phyloP scores from a whole-genome alignment of 2,329 filamentous ascomycete genomes.

The Xylogone sp. region DNA sequence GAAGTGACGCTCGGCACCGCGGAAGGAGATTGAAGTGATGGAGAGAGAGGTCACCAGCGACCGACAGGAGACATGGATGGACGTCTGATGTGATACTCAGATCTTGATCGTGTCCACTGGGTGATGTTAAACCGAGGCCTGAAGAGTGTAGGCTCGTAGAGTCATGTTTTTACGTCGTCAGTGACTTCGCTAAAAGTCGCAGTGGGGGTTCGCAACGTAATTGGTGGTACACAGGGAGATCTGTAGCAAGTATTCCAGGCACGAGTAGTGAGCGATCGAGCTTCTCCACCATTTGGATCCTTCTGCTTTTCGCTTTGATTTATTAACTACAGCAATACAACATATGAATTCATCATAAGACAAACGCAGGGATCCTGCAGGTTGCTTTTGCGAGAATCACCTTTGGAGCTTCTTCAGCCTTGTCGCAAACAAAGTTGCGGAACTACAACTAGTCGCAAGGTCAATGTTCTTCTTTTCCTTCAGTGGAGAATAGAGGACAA shows the following conservation, averaged over 20 bases:
- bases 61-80: not conserved
- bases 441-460: too few species aligned
- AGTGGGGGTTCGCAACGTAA: not conserved
- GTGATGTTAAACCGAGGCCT: not conserved
- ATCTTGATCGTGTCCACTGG: not conserved
- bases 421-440: not conserved
- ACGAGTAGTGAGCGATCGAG: not conserved
- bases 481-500: not conserved
- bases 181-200: not conserved
- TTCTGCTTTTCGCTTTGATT: not conserved
- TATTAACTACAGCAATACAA: not conserved
- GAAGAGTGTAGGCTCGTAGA: not conserved
- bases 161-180: not conserved
- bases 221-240: not conserved
- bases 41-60: not conserved
- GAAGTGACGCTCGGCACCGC: not conserved
- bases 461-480: not conserved
- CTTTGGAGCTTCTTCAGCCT: not conserved
- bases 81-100: not conserved
- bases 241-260: not conserved
- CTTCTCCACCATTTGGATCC: not conserved
- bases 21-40: not conserved
- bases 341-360: not conserved
- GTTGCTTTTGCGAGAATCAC: not conserved
- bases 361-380: not conserved